Conservation (phyloP, 2,329 filamentous ascomycete genomes). For the Botrytis paeoniae region DNA sequence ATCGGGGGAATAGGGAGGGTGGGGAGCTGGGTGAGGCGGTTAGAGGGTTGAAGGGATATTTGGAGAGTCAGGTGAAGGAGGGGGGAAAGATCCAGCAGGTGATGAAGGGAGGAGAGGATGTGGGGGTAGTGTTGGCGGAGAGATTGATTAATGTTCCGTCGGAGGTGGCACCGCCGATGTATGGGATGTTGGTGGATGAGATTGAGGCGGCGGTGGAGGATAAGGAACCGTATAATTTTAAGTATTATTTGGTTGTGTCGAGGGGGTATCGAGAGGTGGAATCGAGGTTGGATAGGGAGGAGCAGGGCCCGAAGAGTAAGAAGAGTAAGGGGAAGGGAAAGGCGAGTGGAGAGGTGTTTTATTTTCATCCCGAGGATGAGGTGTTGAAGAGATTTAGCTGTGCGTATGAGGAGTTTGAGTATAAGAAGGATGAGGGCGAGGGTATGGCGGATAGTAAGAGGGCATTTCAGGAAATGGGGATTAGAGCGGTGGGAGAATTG, state of each 20-base stretch:
- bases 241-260: constrained; percentile 87
- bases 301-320: constrained; percentile 53
- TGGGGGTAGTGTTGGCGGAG: constrained; percentile 88
- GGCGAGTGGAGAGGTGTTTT: constrained; percentile 61
- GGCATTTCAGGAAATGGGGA: constrained; percentile 89
- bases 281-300: constrained; percentile 71
- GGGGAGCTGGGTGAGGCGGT: constrained; percentile 60
- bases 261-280: constrained; percentile 90
- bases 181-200: constrained; percentile 90
- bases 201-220: constrained; percentile 84
- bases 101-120: background rate
- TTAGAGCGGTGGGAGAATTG: constrained; percentile 79
- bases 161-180: constrained; percentile 89
- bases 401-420: constrained; percentile 69
- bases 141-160: constrained; percentile 95
- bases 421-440: constrained; percentile 74
- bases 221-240: constrained; percentile 87
- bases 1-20: constrained; percentile 68
- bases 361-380: constrained; percentile 97
- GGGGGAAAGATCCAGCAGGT: constrained; percentile 35
- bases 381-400: constrained; percentile 73
- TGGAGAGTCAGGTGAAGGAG: constrained; percentile 52
- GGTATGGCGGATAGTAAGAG: constrained; percentile 85
- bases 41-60: constrained; percentile 67
- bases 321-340: constrained; percentile 60